Evolutionary conservation across 768 basidiomycete species (phyloP).

Genomic region (Agaricus blazei): DNA sequence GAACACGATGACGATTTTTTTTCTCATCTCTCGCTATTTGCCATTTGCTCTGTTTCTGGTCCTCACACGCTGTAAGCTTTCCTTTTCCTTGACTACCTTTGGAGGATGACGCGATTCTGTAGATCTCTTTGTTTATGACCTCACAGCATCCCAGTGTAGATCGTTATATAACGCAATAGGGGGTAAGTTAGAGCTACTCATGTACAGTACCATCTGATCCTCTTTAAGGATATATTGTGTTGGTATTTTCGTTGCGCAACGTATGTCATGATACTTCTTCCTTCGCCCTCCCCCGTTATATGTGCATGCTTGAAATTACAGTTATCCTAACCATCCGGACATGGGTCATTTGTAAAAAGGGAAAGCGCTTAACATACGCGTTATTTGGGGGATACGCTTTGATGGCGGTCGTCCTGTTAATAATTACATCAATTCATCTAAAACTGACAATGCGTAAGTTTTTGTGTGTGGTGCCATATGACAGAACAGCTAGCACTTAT

Average conservation of each 20-base stretch:
- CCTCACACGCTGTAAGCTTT: background rate
- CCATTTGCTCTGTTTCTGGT: background rate
- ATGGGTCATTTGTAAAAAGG: background rate
- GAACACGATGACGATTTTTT: conserved; percentile 5
- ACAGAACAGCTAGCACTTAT: background rate
- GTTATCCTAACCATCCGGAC: conserved; percentile 2
- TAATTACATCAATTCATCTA: background rate
- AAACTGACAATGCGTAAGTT: background rate
- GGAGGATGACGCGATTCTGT: no score
- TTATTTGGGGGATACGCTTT: background rate
- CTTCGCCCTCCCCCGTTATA: background rate
- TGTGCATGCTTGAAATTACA: background rate
- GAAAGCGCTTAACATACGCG: background rate
- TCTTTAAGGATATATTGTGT: background rate
- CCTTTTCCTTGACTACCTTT: background rate
- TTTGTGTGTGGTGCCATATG: background rate
- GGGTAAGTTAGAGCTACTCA: background rate
- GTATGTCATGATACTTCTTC: background rate
- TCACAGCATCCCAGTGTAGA: background rate
- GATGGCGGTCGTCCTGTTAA: background rate
- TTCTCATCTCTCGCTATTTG: conserved; percentile 8
- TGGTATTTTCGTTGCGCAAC: background rate
- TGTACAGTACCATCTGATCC: no score
- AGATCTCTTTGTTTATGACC: background rate
- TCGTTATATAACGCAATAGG: background rate